Evolutionary conservation across 495 filamentous ascomycete genomes (phyloP).

Genomic region (Lichenothelia convexa): DNA sequence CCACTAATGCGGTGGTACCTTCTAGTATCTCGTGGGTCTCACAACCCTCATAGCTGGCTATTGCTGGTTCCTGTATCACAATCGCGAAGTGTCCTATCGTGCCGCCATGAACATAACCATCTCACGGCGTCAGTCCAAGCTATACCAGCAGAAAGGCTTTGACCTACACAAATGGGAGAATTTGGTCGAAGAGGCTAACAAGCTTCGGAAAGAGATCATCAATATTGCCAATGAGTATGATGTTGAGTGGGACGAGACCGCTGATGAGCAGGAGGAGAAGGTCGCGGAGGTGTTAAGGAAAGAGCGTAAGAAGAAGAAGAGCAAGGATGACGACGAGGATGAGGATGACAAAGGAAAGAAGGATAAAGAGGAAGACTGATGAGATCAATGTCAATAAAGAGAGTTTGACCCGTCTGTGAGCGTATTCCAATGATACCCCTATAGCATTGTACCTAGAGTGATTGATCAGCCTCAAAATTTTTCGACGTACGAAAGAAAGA

Average conservation of each 20-base stretch:
- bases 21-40: conserved; percentile 62
- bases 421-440: too few species aligned
- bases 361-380: conserved; percentile 1
- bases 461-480: too few species aligned
- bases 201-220: conserved; percentile 62
- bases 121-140: conserved; percentile 50
- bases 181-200: conserved; percentile 66
- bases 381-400: too few species aligned
- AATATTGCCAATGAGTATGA: conserved; percentile 74
- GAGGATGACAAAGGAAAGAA: conserved; percentile 9
- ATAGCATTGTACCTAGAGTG: too few species aligned
- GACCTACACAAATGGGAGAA: conserved; percentile 60
- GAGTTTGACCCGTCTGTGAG: too few species aligned
- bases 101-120: conserved; percentile 76
- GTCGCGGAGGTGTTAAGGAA: conserved; percentile 54
- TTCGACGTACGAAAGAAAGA: too few species aligned
- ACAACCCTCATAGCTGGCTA: conserved; percentile 76
- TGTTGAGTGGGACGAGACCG: conserved; percentile 78
- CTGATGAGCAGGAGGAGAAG: conserved; percentile 54
- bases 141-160: conserved; percentile 60
- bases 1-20: conserved; percentile 1
- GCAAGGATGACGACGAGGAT: conserved; percentile 14
- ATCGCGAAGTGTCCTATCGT: conserved; percentile 71
- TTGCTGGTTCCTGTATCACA: conserved; percentile 86
- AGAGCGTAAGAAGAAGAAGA: conserved; percentile 28